phyloP scores from a whole-genome alignment of 2,329 filamentous ascomycete species.

The Venturia nashicola region DNA sequence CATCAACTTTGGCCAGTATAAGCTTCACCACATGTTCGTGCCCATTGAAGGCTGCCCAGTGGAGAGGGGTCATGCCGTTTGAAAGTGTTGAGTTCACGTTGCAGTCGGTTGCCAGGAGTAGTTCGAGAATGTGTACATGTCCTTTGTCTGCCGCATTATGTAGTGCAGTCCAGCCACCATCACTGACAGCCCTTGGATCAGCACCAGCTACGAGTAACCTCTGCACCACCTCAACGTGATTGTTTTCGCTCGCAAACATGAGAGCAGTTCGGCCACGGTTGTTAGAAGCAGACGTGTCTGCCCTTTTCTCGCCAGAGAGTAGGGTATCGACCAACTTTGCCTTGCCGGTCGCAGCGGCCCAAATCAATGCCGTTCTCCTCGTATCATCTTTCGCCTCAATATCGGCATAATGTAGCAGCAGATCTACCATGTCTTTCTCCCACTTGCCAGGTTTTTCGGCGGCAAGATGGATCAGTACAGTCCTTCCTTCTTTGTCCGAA shows the following conservation, averaged over 20 bases:
- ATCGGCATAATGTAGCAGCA: slow-evolving; percentile 7
- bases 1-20: slow-evolving; percentile 18
- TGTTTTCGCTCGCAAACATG: slow-evolving; percentile 17
- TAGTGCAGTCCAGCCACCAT: slow-evolving; percentile 17
- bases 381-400: slow-evolving; percentile 9
- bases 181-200: slow-evolving; percentile 14
- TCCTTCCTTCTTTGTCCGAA: slow-evolving; percentile 21
- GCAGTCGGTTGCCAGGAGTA: slow-evolving; percentile 9
- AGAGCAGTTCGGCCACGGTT: slow-evolving; percentile 24
- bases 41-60: slow-evolving; percentile 24
- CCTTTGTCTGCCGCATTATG: slow-evolving; percentile 15
- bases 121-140: slow-evolving; percentile 1
- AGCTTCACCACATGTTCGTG: slow-evolving; percentile 23
- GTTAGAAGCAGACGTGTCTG: slow-evolving; percentile 22
- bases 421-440: slow-evolving; percentile 7
- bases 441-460: slow-evolving; percentile 22
- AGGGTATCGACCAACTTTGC: slow-evolving; percentile 4
- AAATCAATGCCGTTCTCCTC: slow-evolving; percentile 10
- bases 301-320: slow-evolving; percentile 1
- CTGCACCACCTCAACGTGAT: slow-evolving; percentile 21
- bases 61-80: slow-evolving; percentile 25
- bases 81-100: slow-evolving; percentile 18
- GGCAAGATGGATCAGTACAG: slow-evolving; percentile 25
- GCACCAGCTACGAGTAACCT: slow-evolving; percentile 21
- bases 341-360: slow-evolving; percentile 9